Base-by-base conservation (phyloP, 306 rosid genomes). In the Datisca glomerata region DNA sequence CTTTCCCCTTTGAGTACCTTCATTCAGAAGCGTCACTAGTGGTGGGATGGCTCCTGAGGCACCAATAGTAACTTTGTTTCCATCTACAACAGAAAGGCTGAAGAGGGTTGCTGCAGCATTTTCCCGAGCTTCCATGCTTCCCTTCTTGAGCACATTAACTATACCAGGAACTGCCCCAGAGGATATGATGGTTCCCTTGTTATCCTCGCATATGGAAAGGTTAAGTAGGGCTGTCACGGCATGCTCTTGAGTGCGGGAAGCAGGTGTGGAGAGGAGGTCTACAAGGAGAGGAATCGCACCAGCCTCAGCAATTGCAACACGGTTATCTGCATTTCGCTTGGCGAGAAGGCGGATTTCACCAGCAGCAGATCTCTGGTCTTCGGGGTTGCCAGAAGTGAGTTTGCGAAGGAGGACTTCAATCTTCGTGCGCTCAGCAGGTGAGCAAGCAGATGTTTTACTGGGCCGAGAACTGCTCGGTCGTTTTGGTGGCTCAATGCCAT, bases 41-140 rank as follows among this genome's bases (percentile, higher is more conserved):
- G 98, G 96, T 3, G 98, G 86, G 53, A 91, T 85, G 43, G 98
- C 98, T 57, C 98, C 98, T 0, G 60, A 78, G 62, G 78, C 71
- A 1, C 98, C 98, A 41, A 91, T 91, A 17, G 76, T 73, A 49
- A 91, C 65, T 75, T 91, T 84, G 48, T 84, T 80, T 71, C 73
- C 98, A 42, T 91, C 96, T 5, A 84, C 71, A 18, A 91, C 98
- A 13, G 98, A 91, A 32, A 91, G 96, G 65, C 98, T 91, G 71
- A 91, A 91, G 34, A 91, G 96, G 44, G 98, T 91, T 12, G 98
- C 98, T 2, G 98, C 98, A 2, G 98, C 96, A 45, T 91, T 91
- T 66, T 91, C 98, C 52, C 96, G 84, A 4, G 98, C 98, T 63
- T 91, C 98, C 98, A 91, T 91, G 74, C 96, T 81, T 45, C 96